Conservation (phyloP, 2,329 filamentous ascomycete genomes). For the Chalara sp. region DNA sequence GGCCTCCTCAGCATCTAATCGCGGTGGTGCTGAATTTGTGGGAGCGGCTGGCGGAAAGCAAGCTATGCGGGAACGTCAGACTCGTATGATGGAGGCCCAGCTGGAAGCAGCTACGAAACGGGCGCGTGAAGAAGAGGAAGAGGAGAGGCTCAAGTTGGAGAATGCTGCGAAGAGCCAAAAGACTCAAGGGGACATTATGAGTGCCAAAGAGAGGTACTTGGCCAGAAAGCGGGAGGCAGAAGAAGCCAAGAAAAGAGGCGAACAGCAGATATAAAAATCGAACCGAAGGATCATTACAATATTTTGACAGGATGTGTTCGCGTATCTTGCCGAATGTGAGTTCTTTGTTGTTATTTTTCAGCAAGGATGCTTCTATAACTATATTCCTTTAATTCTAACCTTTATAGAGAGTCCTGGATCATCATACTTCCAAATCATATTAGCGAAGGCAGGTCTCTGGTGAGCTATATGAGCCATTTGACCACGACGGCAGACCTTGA, state of each 20-base stretch:
- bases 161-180: slow-evolving; percentile 68
- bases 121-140: slow-evolving; percentile 61
- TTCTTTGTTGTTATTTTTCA: too few species aligned
- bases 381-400: too few species aligned
- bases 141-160: slow-evolving; percentile 54
- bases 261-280: too few species aligned
- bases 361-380: too few species aligned
- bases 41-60: slow-evolving; percentile 47
- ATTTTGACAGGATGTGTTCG: too few species aligned
- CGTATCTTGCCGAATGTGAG: too few species aligned
- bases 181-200: slow-evolving; percentile 68
- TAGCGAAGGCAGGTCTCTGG: too few species aligned
- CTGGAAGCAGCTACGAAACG: slow-evolving; percentile 68
- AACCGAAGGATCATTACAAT: too few species aligned
- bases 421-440: too few species aligned
- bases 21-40: slow-evolving; percentile 30
- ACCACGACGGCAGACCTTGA: too few species aligned
- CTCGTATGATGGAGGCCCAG: slow-evolving; percentile 72
- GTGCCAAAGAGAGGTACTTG: slow-evolving; percentile 73
- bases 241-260: slow-evolving; percentile 49
- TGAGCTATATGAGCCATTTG: too few species aligned
- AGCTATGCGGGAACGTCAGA: slow-evolving; percentile 69
- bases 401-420: too few species aligned
- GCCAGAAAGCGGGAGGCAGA: slow-evolving; percentile 70
- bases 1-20: slow-evolving; percentile 15